A percentile compares a stretch with the other conserved stretches of the same genome.
Evolutionary conservation across 2,329 filamentous ascomycete genomes (phyloP).

Genomic region (Apiospora sp.): DNA sequence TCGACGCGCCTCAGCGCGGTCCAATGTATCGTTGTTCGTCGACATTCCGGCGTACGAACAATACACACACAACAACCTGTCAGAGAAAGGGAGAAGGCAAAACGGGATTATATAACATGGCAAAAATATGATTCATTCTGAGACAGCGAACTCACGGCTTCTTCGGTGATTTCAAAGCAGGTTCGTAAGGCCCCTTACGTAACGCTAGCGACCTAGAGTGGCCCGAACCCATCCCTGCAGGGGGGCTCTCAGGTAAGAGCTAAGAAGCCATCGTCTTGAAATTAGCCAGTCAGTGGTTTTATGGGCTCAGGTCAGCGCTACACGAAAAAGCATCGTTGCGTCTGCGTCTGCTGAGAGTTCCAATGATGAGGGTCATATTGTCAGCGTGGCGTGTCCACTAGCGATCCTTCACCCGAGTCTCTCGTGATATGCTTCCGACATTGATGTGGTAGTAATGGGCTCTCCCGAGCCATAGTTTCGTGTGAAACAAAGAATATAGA

Average conservation of each 20-base stretch:
- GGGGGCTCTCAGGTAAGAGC: background rate
- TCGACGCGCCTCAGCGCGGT: background rate
- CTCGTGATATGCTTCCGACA: background rate
- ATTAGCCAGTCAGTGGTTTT: background rate
- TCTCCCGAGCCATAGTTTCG: background rate
- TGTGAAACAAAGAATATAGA: too few relatives aligned
- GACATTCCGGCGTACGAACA: background rate
- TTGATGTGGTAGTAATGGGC: background rate
- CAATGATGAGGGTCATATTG: background rate
- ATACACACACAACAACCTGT: background rate
- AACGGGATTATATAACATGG: background rate
- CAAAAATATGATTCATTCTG: background rate
- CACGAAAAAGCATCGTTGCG: background rate
- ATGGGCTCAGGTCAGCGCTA: background rate
- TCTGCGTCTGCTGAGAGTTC: background rate
- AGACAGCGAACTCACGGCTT: background rate
- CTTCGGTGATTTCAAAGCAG: slow-evolving; percentile 19
- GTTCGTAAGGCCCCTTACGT: background rate
- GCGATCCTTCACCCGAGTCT: background rate
- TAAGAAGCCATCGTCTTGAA: slow-evolving; percentile 13
- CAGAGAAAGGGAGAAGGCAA: background rate
- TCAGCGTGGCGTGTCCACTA: background rate
- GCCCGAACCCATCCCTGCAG: slow-evolving; percentile 10
- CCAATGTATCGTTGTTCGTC: background rate
- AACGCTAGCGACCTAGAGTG: slow-evolving; percentile 3